Base-by-base conservation (phyloP, 192 early-diverging fungal species). In the Mortierella antarctica region DNA sequence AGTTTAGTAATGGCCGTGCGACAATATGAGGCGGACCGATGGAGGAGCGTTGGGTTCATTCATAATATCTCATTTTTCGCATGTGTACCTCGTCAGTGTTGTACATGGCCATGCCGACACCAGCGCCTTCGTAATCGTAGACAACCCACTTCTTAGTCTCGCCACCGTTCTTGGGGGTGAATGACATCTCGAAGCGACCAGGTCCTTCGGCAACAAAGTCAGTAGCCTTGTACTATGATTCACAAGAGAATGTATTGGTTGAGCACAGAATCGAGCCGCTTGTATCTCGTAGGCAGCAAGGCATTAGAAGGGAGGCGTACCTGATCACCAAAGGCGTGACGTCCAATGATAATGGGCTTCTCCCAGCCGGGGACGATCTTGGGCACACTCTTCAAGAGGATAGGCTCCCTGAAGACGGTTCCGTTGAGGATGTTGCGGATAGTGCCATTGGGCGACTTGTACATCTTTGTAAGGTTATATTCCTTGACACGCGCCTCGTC, bases 321-420 rank as follows among this genome's bases (percentile, higher is more conserved):
- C 87, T 98, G 97, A 89, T 99, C 97, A 82, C 96, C 97, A 84
- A 96, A 98, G 62, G 97, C 97, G 71, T 98, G 97, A 73, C 97
- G 92, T 66, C 95, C 97, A 87, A 98, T 97, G 71, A 96, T 88
- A 82, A 98, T 98, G 65, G 97, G 95, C 81, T 97, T 92, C 62
- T 87, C 93, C 96, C 96, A 97, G 40, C 92, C 93, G 12, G 97
- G 96, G 31, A 98, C 93, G 58, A 98, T 88, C 60, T 96, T 89
- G 20, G 97, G 97, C 42, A 98, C 93, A 71, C 92, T 96, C 62
- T 94, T 93, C 66, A 99, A 86, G 57, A 99, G 82, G 83, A 99
- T 98, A 44, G 97, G 97, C 82, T 98, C 97, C 67, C 97, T 82
- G 94, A 98, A 98, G 39, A 98, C 95, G 47, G 96, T 97, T 68